Base-by-base conservation (phyloP, 164 flowering plant genomes). In the Warburgia ugandensis region DNA sequence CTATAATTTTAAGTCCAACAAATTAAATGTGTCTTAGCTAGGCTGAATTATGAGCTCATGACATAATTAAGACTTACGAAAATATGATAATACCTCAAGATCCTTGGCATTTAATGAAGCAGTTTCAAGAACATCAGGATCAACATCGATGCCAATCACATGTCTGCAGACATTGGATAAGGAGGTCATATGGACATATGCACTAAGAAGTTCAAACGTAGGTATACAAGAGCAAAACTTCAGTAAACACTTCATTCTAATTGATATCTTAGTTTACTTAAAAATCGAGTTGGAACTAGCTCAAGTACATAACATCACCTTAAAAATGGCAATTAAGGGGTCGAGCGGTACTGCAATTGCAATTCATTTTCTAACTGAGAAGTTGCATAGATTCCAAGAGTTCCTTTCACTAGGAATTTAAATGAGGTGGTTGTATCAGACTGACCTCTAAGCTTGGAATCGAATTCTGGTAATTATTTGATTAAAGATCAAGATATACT, bases 71-170 rank as follows among this genome's bases (percentile, higher is more conserved):
- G 17, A 14, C 41, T 1, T 4, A 13, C 12, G 30, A 26, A 10
- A 14, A 22, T 25, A 14, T 33, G 35, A 39, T 28, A 17, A 13
- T 63, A 92, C 96, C 89, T 89, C 97, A 53, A 92, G 80, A 30
- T 86, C 94, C 47, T 77, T 94, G 6, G 95, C 97, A 76, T 92
- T 88, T 25, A 23, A 32, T 1, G 70, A 68, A 29, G 95, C 90
- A 59, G 77, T 71, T 61, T 82, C 92, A 61, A 92, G 82, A 38
- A 94, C 77, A 21, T 88, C 57, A 3, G 79, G 27, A 73, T 92
- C 99, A 50, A 89, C 54, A 61, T 94, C 99, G 40, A 86, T 40
- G 32, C 95, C 97, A 50, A 83, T 56, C 45, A 86, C 96, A 63
- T 78, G 74, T 40, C 97, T 86, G 79, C 49, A 20, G 29, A 49